Evolutionary conservation across 2,329 filamentous ascomycete genomes (phyloP), one percentile per base, ranked within the genome.

Genomic region (Monosporascus ibericus): DNA sequence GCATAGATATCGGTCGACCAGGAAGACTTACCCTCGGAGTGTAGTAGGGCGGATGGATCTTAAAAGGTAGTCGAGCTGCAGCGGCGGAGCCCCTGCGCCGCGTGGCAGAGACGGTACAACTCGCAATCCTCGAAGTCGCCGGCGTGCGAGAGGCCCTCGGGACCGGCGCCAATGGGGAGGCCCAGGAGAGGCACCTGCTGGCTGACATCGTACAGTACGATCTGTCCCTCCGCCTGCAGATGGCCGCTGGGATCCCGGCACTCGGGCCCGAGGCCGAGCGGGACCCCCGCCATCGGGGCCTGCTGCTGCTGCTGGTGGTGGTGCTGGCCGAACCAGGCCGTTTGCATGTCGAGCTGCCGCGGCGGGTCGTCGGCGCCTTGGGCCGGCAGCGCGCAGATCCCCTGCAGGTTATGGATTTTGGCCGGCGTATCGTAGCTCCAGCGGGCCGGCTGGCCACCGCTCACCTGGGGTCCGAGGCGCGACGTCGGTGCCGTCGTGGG

Each of bases 91-190:
- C 3, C 30, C n/a, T 52, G 48, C 27, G 50, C 9, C 5, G 8
- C 36, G 8, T 2, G 46, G 6, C 8, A 6, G 48, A 40, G 34
- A 24, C 52, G 54, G 37, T 50, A 55, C 9, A 62, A 51, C 36
- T 55, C 52, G 53, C 70, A 72, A 1, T 59, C 39, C 30, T 59
- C 51, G 55, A 69, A 72, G 2, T 53, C 30, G 2, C 66, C 63
- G 53, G 67, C 61, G 56, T 72, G 69, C 0, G 61, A 57, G 14
- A 63, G 57, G 17, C 68, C 70, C 57, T 75, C 73, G 7, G 73
- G 72, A 0, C 73, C 73, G 20, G 72, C 72, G 24, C 72, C 72
- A 18, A 75, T 59, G 20, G 73, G 73, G 1, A 73, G 63, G 2
- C 71, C 72, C 6, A 65, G 67, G 25, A 72, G 55, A 0, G 68